These are phyloP conservation scores for Lachancea sp. DNA, from an alignment of 805 yeast species.

Conservation along the genomic window DNA sequence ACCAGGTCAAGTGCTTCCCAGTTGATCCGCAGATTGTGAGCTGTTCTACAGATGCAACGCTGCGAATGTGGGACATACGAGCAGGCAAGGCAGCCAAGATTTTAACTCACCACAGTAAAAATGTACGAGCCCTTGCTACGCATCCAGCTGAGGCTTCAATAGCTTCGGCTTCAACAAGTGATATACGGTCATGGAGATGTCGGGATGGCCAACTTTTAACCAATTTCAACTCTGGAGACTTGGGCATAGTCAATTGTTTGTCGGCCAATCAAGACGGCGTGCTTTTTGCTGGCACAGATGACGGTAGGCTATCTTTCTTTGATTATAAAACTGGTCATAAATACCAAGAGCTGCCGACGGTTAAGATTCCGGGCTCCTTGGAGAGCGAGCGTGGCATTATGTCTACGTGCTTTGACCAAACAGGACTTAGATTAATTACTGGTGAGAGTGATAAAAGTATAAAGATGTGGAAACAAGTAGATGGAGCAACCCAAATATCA, in stretches of 20 bases:
- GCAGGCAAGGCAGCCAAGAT: conserved; percentile 68
- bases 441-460: conserved; percentile 89
- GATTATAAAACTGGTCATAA: conserved; percentile 70
- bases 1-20: conserved; percentile 57
- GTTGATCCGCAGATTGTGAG: conserved; percentile 83
- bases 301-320: conserved; percentile 70
- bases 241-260: conserved; percentile 59
- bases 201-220: conserved; percentile 73
- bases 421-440: conserved; percentile 75
- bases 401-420: conserved; percentile 66
- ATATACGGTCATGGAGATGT: conserved; percentile 74
- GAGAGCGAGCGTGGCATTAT: conserved; percentile 63
- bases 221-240: conserved; percentile 36
- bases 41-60: conserved; percentile 77
- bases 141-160: conserved; percentile 69
- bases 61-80: conserved; percentile 80
- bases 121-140: conserved; percentile 65
- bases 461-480: conserved; percentile 59
- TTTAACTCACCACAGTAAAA: conserved; percentile 77
- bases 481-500: conserved; percentile 26
- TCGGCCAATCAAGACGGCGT: conserved; percentile 55
- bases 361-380: conserved; percentile 62
- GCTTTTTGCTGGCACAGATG: conserved; percentile 75
- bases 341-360: conserved; percentile 48
- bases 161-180: conserved; percentile 75